Evolutionary conservation across 495 filamentous ascomycete genomes (phyloP), one percentile per base, ranked within the genome.

Genomic region (Chaetomium cochliodes): DNA sequence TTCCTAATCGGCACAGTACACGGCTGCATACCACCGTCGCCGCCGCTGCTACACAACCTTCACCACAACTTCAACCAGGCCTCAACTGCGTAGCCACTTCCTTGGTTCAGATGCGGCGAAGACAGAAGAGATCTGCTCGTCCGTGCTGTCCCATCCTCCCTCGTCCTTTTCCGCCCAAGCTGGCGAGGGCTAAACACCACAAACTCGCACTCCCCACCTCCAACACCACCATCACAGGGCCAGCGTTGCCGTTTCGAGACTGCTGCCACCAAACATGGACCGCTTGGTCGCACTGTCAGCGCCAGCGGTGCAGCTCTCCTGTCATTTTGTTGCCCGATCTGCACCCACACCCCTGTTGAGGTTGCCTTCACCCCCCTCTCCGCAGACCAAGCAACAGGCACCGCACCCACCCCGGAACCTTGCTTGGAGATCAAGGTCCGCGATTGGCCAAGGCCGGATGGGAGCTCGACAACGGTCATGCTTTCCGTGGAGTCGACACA

Each of bases 401-500:
- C 60, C 56, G 73, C 73, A 76, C 75, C 71, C 74, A 30, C 55
- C 59, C 54, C 73, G 5, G 33, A 37, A 37, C 33, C 71, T 67
- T 58, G 65, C 67, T 71, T 68, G 57, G 68, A 57, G 56, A 58
- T 65, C 54, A 33, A 41, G 49, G 41, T 49, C 67, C 66, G 69
- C 72, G 70, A 80, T 79, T 81, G 79, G 80, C 68, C 65, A 60
- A 63, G 60, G 66, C 62, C 37, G 63, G 67, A 71, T 72, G 68
- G 69, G 71, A 69, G 70, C 73, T 75, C 74, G 69, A 77, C 77
- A 76, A 77, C 79, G 75, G 77, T 73, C 78, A 79, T 79, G 79
- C 78, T 75, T 78, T 75, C 77, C 78, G 76, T 76, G 69, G 74
- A 74, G 73, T 74, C 71, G 74, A 77, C 72, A 60, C 74, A 76